Base-by-base conservation (phyloP, 2,329 filamentous ascomycete species). In the Neonectria sp. region DNA sequence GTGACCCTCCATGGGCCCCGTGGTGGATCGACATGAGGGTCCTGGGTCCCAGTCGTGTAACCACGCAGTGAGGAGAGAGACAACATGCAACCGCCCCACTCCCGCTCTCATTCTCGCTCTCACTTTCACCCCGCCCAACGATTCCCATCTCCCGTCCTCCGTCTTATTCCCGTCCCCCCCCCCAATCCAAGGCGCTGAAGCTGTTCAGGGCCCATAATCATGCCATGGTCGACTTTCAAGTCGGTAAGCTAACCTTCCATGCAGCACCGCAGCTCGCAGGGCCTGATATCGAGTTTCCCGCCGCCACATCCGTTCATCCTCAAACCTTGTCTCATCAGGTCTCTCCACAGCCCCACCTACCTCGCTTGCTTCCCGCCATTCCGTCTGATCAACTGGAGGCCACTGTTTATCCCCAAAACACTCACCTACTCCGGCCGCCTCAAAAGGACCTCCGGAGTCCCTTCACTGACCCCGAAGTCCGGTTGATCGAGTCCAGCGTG, bases 401-500 rank as follows among this genome's bases (percentile, higher is more conserved):
- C 49, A 49, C 49, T 37, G 31, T 56, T 29, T 67, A 60, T n/a
- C 37, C 49, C 15, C 64, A 71, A 53, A 60, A 65, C 15, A 55
- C 64, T 33, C 65, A 58, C 11, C 68, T 63, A 40, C 61, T 60
- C 37, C 69, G 56, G 37, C 25, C 58, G 49, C 62, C 55, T 6
- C 51, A 62, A 8, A 70, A 56, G 21, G 15, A 51, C 31, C 64
- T 78, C 24, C 53, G 69, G 29, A 82, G 78, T 58, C 80, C 80
- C 2, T 82, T 82, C 61, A 73, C 69, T 33, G 78, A 80, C 29
- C 75, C 70, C 24, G 53, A 78, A 31, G 78, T 76, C 13, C 75
- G 71, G 3, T 76, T 82, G 52, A 73, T 76, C 24, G 62, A 71
- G 24, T 68, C 66, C 1, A 33, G 55, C 5, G 31, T 55, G 4